phyloP scores from a whole-genome alignment of 208 protist genomes.

The Acanthamoeba triangularis region DNA sequence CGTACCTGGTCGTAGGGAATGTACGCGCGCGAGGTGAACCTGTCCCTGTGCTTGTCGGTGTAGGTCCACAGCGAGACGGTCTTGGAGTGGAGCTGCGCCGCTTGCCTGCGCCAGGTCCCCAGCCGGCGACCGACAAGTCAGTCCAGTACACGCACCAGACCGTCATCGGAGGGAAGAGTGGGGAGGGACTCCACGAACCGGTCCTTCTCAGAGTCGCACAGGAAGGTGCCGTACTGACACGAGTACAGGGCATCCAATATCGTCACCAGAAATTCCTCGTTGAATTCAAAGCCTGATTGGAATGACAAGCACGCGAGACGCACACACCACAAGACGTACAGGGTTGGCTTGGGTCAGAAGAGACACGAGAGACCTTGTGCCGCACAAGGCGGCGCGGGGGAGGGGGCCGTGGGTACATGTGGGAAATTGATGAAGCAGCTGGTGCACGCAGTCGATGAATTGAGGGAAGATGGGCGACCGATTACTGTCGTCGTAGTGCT shows the following conservation, averaged over 20 bases:
- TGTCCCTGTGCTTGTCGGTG: slow-evolving; percentile 44
- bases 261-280: slow-evolving; percentile 92
- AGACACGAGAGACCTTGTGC: neutral
- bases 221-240: slow-evolving; percentile 91
- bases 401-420: slow-evolving; percentile 28
- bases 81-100: slow-evolving; percentile 5
- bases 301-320: neutral
- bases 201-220: slow-evolving; percentile 79
- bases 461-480: slow-evolving; percentile 96
- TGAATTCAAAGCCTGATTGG: slow-evolving; percentile 96
- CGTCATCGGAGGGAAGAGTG: neutral
- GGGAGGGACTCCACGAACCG: neutral
- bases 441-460: slow-evolving; percentile 97
- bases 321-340: neutral
- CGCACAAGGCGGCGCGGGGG: neutral
- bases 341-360: too few relatives aligned
- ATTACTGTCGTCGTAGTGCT: slow-evolving; percentile 70
- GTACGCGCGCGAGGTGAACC: slow-evolving; percentile 21
- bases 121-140: too few relatives aligned
- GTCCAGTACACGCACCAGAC: neutral
- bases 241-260: slow-evolving; percentile 94
- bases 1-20: slow-evolving; percentile 10
- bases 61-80: slow-evolving; percentile 49
- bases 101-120: neutral
- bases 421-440: slow-evolving; percentile 96